phyloP scores from a whole-genome alignment of 768 basidiomycete genomes.

The Rhodotorula graminis region DNA sequence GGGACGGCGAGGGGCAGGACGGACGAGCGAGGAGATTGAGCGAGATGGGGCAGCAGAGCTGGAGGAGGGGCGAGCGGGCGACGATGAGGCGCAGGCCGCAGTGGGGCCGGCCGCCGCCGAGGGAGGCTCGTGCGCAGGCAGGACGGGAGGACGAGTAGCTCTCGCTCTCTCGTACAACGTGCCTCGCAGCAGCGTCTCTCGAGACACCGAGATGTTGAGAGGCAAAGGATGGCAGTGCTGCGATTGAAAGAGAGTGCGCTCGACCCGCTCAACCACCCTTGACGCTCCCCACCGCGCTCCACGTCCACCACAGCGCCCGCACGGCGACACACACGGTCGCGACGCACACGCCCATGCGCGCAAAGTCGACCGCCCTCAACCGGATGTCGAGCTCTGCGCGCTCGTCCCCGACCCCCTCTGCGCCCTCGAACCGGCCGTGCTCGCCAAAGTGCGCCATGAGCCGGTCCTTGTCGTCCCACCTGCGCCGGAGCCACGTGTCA shows the following conservation, averaged over 20 bases:
- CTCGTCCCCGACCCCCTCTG: background rate
- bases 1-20: background rate
- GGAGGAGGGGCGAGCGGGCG: background rate
- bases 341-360: background rate
- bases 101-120: background rate
- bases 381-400: constrained; percentile 16
- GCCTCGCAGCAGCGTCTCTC: too few relatives aligned
- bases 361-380: constrained; percentile 13
- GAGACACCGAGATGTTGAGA: too few relatives aligned
- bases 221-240: too few relatives aligned
- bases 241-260: too few relatives aligned
- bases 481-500: constrained; percentile 71
- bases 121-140: too few relatives aligned
- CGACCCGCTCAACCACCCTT: too few relatives aligned
- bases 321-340: too few relatives aligned
- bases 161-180: too few relatives aligned
- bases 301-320: background rate
- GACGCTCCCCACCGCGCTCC: too few relatives aligned
- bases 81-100: background rate
- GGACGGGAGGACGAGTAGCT: too few relatives aligned
- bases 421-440: constrained; percentile 52
- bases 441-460: constrained; percentile 65
- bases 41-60: background rate
- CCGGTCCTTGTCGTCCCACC: constrained; percentile 82
- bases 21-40: background rate